These are phyloP conservation scores for Oryza punctata DNA, from an alignment of 176 grass and related monocot species.

Conservation along the genomic window DNA sequence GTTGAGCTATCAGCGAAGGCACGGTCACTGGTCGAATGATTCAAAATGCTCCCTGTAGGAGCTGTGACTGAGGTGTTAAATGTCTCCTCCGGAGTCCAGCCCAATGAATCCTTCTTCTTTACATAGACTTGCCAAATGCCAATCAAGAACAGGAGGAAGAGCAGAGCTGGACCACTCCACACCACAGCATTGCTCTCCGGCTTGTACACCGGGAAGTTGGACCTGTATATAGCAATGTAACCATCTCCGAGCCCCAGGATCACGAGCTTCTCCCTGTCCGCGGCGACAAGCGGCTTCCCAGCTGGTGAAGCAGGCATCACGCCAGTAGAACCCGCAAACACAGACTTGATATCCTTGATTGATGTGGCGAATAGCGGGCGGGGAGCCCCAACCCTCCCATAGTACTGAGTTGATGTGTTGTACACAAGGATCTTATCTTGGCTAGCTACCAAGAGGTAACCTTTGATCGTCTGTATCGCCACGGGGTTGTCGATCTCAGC, in stretches of 20 bases:
- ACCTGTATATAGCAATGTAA: conserved; percentile 71
- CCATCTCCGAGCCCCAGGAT: conserved; percentile 84
- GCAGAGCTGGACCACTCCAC: conserved; percentile 85
- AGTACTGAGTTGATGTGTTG: conserved; percentile 91
- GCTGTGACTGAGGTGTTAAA: conserved; percentile 57
- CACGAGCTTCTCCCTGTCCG: conserved; percentile 75
- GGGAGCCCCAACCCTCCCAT: conserved; percentile 74
- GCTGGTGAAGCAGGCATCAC: conserved; percentile 10
- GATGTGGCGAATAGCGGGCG: conserved; percentile 56
- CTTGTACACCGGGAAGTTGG: conserved; percentile 78
- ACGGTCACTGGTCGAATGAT: conserved; percentile 53
- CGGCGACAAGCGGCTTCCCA: conserved; percentile 70
- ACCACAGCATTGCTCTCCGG: conserved; percentile 84
- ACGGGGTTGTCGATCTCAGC: conserved; percentile 62
- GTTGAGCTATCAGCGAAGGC: conserved; percentile 51
- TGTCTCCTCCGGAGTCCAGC: conserved; percentile 77
- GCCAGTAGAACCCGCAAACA: conserved; percentile 54
- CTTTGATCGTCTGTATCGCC: conserved; percentile 75
- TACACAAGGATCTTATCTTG: conserved; percentile 79
- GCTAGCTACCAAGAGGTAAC: conserved; percentile 77
- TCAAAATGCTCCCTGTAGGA: conserved; percentile 56
- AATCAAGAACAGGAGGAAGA: conserved; percentile 89
- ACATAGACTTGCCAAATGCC: conserved; percentile 95
- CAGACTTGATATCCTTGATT: conserved; percentile 79
- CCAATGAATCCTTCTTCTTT: conserved; percentile 93